Evolutionary conservation across 2,329 filamentous ascomycete genomes (phyloP).

Genomic region (Scopulariopsis brevicaulis): DNA sequence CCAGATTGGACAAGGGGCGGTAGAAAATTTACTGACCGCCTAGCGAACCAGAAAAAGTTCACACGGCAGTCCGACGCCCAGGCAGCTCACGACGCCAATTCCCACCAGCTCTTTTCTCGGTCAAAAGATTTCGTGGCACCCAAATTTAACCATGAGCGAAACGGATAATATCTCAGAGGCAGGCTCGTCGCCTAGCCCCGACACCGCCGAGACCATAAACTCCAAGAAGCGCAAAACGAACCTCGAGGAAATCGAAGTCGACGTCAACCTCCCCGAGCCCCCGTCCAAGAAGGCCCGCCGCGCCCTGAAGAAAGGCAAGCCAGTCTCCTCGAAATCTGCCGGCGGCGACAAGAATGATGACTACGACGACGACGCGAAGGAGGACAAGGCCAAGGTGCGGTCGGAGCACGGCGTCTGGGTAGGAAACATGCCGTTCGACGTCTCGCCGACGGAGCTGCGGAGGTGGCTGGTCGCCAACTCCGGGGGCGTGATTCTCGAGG

Average conservation of each 20-base stretch:
- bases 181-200: not conserved
- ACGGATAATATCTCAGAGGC: not conserved
- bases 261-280: constrained; percentile 80
- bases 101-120: not conserved
- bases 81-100: too few relatives aligned
- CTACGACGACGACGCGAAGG: constrained; percentile 22
- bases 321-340: constrained; percentile 32
- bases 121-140: not conserved
- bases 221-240: constrained; percentile 62
- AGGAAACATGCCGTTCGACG: constrained; percentile 81
- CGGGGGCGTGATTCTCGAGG: constrained; percentile 51
- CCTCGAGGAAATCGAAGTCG: constrained; percentile 73
- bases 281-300: constrained; percentile 90
- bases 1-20: not conserved
- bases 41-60: constrained; percentile 7
- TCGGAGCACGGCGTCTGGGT: constrained; percentile 89
- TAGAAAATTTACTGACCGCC: constrained; percentile 1
- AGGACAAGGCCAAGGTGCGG: constrained; percentile 36
- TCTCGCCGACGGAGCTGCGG: constrained; percentile 63
- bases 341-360: constrained; percentile 22
- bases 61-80: not conserved
- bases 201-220: not conserved
- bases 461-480: constrained; percentile 68
- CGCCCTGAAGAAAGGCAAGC: constrained; percentile 74
- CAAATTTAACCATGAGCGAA: not conserved